A percentile compares a stretch with the other conserved stretches of the same genome.
Conservation (phyloP, 2,329 filamentous ascomycete species). For the Arthrobotrys pseudoclavata region DNA sequence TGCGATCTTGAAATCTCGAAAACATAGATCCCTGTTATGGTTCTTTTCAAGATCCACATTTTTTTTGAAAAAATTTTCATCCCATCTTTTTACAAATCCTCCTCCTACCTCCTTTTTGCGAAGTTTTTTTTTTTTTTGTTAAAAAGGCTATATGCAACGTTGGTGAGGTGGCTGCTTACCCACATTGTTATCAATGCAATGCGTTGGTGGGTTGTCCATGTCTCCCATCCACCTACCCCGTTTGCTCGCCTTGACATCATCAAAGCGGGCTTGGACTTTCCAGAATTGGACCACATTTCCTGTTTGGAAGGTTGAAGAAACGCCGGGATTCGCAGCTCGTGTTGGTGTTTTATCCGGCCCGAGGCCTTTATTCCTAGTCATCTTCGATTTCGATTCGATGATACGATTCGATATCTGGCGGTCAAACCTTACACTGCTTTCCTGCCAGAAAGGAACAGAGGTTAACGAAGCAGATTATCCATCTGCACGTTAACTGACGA, state of each 20-base stretch:
- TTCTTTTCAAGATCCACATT: conserved; percentile 30
- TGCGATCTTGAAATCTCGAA: conserved; percentile 18
- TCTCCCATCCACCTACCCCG: conserved; percentile 12
- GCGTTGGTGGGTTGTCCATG: conserved; percentile 24
- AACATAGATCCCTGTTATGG: conserved; percentile 2
- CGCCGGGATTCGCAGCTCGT: conserved; percentile 23
- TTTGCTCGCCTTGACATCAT: conserved; percentile 19
- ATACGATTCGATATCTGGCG: background rate
- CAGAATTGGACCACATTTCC: conserved; percentile 52
- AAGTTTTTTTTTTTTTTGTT: background rate
- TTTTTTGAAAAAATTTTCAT: conserved; percentile 44
- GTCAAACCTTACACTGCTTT: background rate
- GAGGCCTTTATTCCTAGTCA: conserved; percentile 3
- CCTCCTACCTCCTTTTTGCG: conserved; percentile 1
- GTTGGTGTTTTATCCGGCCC: conserved; percentile 41
- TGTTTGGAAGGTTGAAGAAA: conserved; percentile 53
- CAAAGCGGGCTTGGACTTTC: conserved; percentile 42
- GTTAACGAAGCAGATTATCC: background rate
- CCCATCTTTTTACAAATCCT: conserved; percentile 38
- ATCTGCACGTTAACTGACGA: conserved; percentile 12
- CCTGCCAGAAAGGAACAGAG: conserved; percentile 3
- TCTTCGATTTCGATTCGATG: conserved; percentile 7
- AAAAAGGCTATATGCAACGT: conserved; percentile 33
- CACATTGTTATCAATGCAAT: conserved; percentile 20
- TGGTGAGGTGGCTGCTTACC: conserved; percentile 30